Percentiles rank a stretch among this genome's conserved stretches.
Evolutionary conservation across 805 yeast species (phyloP).

Genomic region (Kazachstania martiniae): DNA sequence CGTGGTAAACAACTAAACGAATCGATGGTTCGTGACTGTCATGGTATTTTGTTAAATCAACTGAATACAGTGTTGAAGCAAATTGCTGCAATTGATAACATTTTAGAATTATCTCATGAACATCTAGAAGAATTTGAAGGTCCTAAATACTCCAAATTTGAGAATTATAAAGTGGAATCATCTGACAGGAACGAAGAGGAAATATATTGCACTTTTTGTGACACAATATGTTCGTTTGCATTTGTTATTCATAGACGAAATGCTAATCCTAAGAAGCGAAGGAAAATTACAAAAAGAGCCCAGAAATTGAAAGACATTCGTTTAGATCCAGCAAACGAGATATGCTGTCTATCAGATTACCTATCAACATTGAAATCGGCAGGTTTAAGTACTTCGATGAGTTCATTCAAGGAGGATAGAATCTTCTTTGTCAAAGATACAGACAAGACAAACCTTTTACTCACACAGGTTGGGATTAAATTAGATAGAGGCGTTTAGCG

Average conservation of each 20-base stretch:
- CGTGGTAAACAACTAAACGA: too few species aligned
- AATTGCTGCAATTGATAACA: constrained; percentile 1
- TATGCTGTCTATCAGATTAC: constrained; percentile 3
- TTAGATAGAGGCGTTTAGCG: too few species aligned
- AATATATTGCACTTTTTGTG: constrained; percentile 27
- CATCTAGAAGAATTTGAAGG: too few species aligned
- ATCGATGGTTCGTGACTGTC: constrained; percentile 13
- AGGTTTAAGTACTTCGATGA: too few species aligned
- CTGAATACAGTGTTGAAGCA: constrained; percentile 4
- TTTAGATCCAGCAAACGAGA: too few species aligned
- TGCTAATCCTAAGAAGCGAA: constrained; percentile 2
- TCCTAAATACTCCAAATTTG: too few species aligned
- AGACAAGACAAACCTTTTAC: too few species aligned
- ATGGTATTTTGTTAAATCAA: constrained; percentile 9
- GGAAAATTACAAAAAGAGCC: constrained; percentile 12
- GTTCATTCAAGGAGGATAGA: too few species aligned
- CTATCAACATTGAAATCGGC: too few species aligned
- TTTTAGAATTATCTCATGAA: not conserved
- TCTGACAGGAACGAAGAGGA: constrained; percentile 18
- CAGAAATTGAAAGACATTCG: constrained; percentile 7
- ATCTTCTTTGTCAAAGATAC: too few species aligned
- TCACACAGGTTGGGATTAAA: too few species aligned
- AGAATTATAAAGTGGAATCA: too few species aligned
- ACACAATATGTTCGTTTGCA: constrained; percentile 30
- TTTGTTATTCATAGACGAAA: constrained; percentile 20